Conservation (phyloP, 495 filamentous ascomycete genomes). For the Penicillium salamii region DNA sequence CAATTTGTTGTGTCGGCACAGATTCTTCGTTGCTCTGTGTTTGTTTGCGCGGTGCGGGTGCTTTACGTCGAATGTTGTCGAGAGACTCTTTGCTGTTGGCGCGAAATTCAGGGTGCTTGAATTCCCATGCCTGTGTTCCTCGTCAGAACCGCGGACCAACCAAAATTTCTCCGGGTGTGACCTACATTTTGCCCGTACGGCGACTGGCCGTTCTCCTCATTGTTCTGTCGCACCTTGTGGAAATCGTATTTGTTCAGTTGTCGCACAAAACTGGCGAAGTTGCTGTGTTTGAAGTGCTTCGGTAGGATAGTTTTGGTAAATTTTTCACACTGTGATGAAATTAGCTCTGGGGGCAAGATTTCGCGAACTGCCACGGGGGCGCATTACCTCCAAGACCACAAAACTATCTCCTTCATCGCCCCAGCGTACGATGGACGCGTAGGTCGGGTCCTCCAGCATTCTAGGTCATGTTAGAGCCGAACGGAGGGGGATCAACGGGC, state of each 20-base stretch:
- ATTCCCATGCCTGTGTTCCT: slow-evolving; percentile 82
- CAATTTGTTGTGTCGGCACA: slow-evolving; percentile 82
- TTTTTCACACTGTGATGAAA: slow-evolving; percentile 79
- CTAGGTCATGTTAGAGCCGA: slow-evolving; percentile 42
- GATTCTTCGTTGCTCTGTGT: slow-evolving; percentile 64
- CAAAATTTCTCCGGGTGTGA: not conserved
- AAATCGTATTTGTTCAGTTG: slow-evolving; percentile 99
- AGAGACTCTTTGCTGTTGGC: slow-evolving; percentile 93
- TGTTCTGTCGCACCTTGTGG: slow-evolving; percentile 96
- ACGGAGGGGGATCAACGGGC: not conserved
- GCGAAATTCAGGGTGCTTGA: slow-evolving; percentile 96
- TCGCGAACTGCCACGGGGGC: slow-evolving; percentile 7
- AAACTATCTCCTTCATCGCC: slow-evolving; percentile 93
- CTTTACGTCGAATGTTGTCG: slow-evolving; percentile 95
- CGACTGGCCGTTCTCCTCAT: slow-evolving; percentile 87
- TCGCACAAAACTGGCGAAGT: slow-evolving; percentile 97
- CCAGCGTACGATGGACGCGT: slow-evolving; percentile 92
- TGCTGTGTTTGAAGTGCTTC: slow-evolving; percentile 99
- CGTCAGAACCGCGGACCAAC: not conserved
- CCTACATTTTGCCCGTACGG: slow-evolving; percentile 89
- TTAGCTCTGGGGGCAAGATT: slow-evolving; percentile 9
- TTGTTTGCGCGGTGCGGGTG: slow-evolving; percentile 84
- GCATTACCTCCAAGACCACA: slow-evolving; percentile 87
- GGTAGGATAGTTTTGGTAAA: slow-evolving; percentile 97
- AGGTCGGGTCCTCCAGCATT: slow-evolving; percentile 95